Evolutionary conservation across 2,329 filamentous ascomycete species (phyloP).

Genomic region (Aspergillus tanneri): DNA sequence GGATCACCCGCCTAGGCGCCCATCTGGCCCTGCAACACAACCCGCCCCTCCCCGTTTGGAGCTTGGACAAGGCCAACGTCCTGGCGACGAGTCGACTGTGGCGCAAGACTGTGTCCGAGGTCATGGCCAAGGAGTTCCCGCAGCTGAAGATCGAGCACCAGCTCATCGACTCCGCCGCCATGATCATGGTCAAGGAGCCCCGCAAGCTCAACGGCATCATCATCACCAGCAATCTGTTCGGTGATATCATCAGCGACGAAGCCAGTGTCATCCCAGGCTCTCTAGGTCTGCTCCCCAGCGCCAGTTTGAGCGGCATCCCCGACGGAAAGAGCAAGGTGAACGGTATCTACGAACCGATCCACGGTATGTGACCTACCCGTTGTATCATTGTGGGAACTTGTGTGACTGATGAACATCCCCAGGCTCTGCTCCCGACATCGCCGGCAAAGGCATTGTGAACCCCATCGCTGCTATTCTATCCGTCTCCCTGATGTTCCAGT

Average conservation of each 20-base stretch:
- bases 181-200: constrained; percentile 96
- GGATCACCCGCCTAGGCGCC: constrained; percentile 77
- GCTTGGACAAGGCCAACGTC: constrained; percentile 94
- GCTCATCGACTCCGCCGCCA: constrained; percentile 93
- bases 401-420: constrained; percentile 2
- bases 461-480: constrained; percentile 89
- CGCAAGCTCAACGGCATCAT: constrained; percentile 83
- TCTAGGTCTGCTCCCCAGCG: constrained; percentile 83
- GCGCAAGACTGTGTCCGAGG: constrained; percentile 80
- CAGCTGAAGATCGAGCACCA: constrained; percentile 82
- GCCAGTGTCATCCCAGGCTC: constrained; percentile 90
- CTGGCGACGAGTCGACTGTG: constrained; percentile 86
- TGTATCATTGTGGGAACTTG: too few species aligned
- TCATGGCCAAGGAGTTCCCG: constrained; percentile 86
- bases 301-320: constrained; percentile 80
- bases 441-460: constrained; percentile 86
- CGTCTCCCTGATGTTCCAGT: constrained; percentile 92
- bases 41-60: constrained; percentile 77
- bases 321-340: constrained; percentile 83
- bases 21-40: constrained; percentile 74
- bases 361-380: constrained; percentile 60
- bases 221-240: constrained; percentile 90
- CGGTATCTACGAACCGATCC: constrained; percentile 96
- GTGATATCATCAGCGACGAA: constrained; percentile 95
- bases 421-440: constrained; percentile 91